Evolutionary conservation across 2,329 filamentous ascomycete species (phyloP), one percentile per base, ranked within the genome.

Genomic region (Plectosphaerella sp.): DNA sequence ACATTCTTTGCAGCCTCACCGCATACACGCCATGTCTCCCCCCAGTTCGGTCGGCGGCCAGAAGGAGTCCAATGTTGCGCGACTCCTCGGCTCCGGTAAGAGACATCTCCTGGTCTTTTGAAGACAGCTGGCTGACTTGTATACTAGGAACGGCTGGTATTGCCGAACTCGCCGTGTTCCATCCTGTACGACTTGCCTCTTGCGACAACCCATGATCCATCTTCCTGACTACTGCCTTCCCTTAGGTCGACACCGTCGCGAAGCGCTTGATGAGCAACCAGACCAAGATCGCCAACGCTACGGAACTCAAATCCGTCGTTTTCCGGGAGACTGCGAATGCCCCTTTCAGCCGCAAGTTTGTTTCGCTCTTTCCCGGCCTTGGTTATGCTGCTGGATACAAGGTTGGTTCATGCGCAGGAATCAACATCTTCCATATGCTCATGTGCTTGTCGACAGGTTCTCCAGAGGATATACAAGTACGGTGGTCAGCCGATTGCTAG

Each of bases 181-280:
- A 96, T 69, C 91, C 91, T 58, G 91, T 91, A 80, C 61, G 79
- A 20, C 14, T 15, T 9, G 9, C 42, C 12, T 12, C 42, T 28
- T 14, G 5, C 39, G 18, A 39, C 22, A 45, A 15, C 48, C 42
- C 12, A 5, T 14, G 42, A 43, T 50, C 45, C 20, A 42, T 2
- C 18, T 48, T 3, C 6, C 42, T 20, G 20, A 22, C n/a, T 6
- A 22, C 5, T 18, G 42, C n/a, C 16, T 9, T 5, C 49, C 49
- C 45, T 12, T 56, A 93, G 89, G 90, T 99, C 70, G 94, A 99
- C 75, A 99, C 94, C 48, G 97, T 95, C 65, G 93, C 94, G 58
- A 99, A 99, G 81, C 90, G 94, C 62, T 84, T 99, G 73, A 99
- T 99, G 94, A 97, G 91, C 84, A 97, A 99, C 74, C 88, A 96